These are phyloP conservation scores for Melaleuca alternifolia DNA, from an alignment of 345 rosid species.

Conservation along the genomic window DNA sequence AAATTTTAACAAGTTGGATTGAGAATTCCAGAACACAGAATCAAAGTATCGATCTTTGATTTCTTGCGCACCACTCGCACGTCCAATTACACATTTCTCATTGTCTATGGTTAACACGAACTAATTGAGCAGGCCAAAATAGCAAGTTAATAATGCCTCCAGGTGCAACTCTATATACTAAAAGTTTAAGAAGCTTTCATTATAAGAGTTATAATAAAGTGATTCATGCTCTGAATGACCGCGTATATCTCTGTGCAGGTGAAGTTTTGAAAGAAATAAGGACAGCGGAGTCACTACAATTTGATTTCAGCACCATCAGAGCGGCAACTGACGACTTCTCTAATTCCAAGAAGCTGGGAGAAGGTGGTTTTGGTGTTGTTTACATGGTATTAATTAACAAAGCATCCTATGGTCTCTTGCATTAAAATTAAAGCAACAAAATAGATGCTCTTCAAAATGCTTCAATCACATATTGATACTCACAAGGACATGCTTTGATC, in stretches of 20 bases:
- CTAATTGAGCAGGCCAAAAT: too few species aligned
- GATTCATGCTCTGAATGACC: background rate
- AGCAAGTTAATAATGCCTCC: too few species aligned
- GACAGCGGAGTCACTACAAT: constrained; percentile 8
- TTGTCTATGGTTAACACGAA: too few species aligned
- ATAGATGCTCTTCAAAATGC: background rate
- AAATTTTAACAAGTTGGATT: too few species aligned
- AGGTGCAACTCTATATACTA: too few species aligned
- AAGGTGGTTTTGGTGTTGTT: constrained; percentile 16
- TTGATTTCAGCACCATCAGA: constrained; percentile 2
- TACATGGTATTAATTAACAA: constrained; percentile 6
- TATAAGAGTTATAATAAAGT: background rate
- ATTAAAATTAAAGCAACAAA: background rate
- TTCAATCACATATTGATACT: background rate
- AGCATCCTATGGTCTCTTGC: background rate
- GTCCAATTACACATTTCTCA: too few species aligned
- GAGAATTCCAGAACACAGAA: too few species aligned
- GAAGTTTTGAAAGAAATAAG: background rate
- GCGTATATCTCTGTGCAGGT: background rate
- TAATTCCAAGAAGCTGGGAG: constrained; percentile 12
- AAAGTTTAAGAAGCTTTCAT: too few species aligned
- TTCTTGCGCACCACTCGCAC: too few species aligned
- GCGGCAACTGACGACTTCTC: constrained; percentile 10
- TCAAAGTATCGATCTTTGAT: too few species aligned
- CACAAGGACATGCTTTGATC: background rate